Evolutionary conservation across 495 filamentous ascomycete genomes (phyloP).

Genomic region (Xylaria nigripes): DNA sequence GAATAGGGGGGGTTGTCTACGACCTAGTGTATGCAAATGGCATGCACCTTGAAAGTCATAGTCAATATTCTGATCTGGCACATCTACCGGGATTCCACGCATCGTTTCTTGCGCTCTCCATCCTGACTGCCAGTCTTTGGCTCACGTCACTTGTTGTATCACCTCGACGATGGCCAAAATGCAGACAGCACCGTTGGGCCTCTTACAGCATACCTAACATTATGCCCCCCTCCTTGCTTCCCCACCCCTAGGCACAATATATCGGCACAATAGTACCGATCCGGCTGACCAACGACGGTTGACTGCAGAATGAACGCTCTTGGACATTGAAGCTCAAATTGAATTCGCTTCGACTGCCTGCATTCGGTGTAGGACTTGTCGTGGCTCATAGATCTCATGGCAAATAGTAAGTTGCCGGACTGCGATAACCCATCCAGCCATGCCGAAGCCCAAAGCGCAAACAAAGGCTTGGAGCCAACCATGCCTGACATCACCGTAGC

Average conservation of each 20-base stretch:
- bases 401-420: not conserved
- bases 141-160: not conserved
- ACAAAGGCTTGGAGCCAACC: not conserved
- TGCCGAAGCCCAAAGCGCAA: not conserved
- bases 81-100: not conserved
- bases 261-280: not conserved
- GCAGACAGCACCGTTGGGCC: not conserved
- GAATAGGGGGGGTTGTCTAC: not conserved
- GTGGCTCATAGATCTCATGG: not conserved
- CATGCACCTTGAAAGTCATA: not conserved
- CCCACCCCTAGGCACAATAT: not conserved
- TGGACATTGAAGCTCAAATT: not conserved
- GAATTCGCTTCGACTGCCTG: not conserved
- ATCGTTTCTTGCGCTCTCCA: not conserved
- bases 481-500: not conserved
- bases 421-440: not conserved
- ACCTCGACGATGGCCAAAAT: not conserved
- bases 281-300: not conserved
- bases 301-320: not conserved
- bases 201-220: not conserved
- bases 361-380: not conserved
- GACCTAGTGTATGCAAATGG: not conserved
- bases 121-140: not conserved
- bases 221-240: not conserved
- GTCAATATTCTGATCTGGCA: not conserved